A percentile compares a stretch with the other conserved stretches of the same genome.
phyloP scores from a whole-genome alignment of 768 basidiomycete species.

The Mycena metata region DNA sequence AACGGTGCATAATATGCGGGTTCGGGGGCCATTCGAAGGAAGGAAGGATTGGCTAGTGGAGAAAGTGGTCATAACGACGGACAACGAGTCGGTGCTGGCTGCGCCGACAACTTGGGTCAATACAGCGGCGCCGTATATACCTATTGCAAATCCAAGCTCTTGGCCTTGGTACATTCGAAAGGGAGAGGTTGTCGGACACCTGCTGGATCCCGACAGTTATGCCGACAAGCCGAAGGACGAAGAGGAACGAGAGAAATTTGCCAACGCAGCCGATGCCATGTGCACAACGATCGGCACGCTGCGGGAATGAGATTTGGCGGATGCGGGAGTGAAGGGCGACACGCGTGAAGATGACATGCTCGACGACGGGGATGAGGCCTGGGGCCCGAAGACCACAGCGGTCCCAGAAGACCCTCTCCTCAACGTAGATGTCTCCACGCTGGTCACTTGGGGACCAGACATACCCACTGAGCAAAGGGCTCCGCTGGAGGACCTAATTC shows the following conservation, averaged over 20 bases:
- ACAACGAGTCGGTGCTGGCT: slow-evolving; percentile 21
- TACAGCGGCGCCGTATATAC: slow-evolving; percentile 18
- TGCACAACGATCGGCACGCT: slow-evolving; percentile 4
- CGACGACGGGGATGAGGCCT: no score
- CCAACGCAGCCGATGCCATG: slow-evolving; percentile 20
- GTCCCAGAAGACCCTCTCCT: no score
- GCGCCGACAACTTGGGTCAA: slow-evolving; percentile 38
- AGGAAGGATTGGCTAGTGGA: slow-evolving; percentile 36
- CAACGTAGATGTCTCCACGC: no score
- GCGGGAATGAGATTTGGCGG: slow-evolving; percentile 7
- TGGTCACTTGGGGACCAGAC: no score
- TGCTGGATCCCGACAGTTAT: slow-evolving; percentile 6
- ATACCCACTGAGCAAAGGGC: no score
- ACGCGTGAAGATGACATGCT: no score
- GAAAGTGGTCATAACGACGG: slow-evolving; percentile 29
- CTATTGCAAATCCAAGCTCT: slow-evolving; percentile 35
- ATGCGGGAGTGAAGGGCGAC: no score
- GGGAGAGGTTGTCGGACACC: no score
- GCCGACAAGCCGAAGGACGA: slow-evolving; percentile 24
- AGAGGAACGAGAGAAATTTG: not conserved
- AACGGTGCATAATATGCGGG: slow-evolving; percentile 10
- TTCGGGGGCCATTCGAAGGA: slow-evolving; percentile 18
- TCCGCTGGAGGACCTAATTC: no score
- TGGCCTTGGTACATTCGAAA: slow-evolving; percentile 28
- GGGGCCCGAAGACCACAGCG: no score